Evolutionary conservation across 257 asterid species (phyloP).

Genomic region (Salvia splendens): DNA sequence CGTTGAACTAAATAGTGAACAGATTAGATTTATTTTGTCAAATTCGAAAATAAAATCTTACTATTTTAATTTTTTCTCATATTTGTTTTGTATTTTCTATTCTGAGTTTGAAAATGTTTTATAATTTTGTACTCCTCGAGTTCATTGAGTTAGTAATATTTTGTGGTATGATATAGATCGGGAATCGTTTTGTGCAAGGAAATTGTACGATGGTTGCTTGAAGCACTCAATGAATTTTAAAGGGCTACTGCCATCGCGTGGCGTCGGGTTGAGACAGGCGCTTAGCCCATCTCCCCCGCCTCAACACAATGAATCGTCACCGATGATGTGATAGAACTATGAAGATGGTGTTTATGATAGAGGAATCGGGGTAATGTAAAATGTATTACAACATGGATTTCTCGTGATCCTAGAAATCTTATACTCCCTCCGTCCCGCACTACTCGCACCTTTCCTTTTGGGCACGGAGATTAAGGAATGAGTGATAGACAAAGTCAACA

Average conservation of each 20-base stretch:
- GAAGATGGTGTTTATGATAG: neutral
- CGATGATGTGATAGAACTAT: slow-evolving; percentile 13
- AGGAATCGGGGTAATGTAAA: neutral
- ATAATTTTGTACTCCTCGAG: neutral
- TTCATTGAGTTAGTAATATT: neutral
- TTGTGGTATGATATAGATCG: neutral
- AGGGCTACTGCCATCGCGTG: neutral
- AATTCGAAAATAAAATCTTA: too few species aligned
- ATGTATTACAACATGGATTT: too few species aligned
- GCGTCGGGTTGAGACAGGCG: slow-evolving; percentile 26
- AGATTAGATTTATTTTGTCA: too few species aligned
- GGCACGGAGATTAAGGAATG: too few species aligned
- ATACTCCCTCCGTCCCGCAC: too few species aligned
- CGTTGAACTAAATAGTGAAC: too few species aligned
- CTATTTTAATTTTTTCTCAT: too few species aligned
- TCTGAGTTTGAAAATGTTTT: neutral
- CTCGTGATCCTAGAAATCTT: too few species aligned
- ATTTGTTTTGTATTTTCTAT: neutral
- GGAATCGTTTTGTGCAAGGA: slow-evolving; percentile 24
- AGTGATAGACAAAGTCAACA: too few species aligned
- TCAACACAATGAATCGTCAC: slow-evolving; percentile 28
- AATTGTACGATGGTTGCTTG: slow-evolving; percentile 8
- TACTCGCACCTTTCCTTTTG: too few species aligned
- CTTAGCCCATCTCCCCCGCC: slow-evolving; percentile 32
- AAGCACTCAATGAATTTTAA: slow-evolving; percentile 9